A percentile compares a stretch with the other conserved stretches of the same genome.
These are phyloP conservation scores for Cryptomeria japonica DNA, from an alignment of 75 land plant genomes.

Conservation along the genomic window DNA sequence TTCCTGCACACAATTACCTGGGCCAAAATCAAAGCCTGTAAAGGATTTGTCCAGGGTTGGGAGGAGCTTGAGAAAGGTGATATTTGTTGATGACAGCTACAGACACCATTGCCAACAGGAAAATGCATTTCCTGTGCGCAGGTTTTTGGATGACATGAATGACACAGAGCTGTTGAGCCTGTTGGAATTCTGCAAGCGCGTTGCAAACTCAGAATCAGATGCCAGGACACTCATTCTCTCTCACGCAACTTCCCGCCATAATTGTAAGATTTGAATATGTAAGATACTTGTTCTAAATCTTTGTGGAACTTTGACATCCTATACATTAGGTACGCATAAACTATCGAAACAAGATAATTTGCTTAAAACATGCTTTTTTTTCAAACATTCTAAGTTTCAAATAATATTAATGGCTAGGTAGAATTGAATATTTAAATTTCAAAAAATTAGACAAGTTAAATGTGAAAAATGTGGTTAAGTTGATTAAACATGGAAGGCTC, in stretches of 20 bases:
- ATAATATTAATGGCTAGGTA: no score
- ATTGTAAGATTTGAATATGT: no score
- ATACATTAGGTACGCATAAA: no score
- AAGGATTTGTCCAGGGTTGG: slow-evolving; percentile 27
- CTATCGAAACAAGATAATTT: no score
- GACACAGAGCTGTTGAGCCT: slow-evolving; percentile 17
- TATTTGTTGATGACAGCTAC: slow-evolving; percentile 39
- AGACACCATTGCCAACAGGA: slow-evolving; percentile 9
- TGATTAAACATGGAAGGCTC: no score
- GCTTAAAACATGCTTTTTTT: no score
- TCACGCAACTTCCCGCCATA: neutral
- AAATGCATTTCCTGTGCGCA: slow-evolving; percentile 28
- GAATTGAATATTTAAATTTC: no score
- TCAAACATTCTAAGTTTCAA: no score
- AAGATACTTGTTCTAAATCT: no score
- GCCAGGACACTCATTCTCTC: neutral
- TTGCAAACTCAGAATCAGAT: neutral
- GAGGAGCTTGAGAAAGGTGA: slow-evolving; percentile 18
- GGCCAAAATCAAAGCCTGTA: slow-evolving; percentile 21
- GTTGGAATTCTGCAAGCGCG: neutral
- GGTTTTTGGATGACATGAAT: slow-evolving; percentile 22
- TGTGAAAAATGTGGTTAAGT: no score
- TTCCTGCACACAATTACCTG: slow-evolving; percentile 23
- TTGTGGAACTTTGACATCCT: no score
- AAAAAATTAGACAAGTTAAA: no score